Percentiles rank a stretch among this genome's conserved stretches.
phyloP scores from a whole-genome alignment of 805 yeast species.

The Candida odintsovae region DNA sequence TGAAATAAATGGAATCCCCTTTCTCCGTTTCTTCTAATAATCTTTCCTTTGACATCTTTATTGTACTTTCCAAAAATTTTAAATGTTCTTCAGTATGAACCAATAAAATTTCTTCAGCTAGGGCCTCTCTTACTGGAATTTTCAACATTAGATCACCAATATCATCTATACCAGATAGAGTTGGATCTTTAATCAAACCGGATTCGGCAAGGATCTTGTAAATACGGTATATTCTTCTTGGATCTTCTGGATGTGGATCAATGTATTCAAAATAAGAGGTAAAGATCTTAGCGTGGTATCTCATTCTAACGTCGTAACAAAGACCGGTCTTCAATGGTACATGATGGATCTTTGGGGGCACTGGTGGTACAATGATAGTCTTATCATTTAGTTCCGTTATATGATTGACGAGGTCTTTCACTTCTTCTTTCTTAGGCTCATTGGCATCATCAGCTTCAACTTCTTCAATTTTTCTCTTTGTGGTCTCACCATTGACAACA shows the following conservation, averaged over 20 bases:
- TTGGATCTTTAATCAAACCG: slow-evolving; percentile 78
- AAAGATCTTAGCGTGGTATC: slow-evolving; percentile 93
- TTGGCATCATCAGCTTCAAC: slow-evolving; percentile 14
- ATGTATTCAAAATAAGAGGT: slow-evolving; percentile 90
- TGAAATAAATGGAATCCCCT: slow-evolving; percentile 93
- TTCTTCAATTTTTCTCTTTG: slow-evolving; percentile 21
- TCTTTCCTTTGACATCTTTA: slow-evolving; percentile 69
- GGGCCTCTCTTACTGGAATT: slow-evolving; percentile 87
- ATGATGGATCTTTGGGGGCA: slow-evolving; percentile 63
- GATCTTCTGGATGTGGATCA: slow-evolving; percentile 99
- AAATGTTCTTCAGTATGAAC: slow-evolving; percentile 85
- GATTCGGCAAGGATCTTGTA: slow-evolving; percentile 92
- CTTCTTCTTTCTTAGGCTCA: slow-evolving; percentile 2
- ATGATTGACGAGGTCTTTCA: neutral
- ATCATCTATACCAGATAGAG: slow-evolving; percentile 58
- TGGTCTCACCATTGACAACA: slow-evolving; percentile 1
- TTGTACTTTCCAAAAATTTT: slow-evolving; percentile 67
- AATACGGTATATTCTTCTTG: slow-evolving; percentile 89
- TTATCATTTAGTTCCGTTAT: slow-evolving; percentile 16
- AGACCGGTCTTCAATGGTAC: slow-evolving; percentile 83
- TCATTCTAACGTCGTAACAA: slow-evolving; percentile 94
- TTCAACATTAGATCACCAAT: slow-evolving; percentile 85
- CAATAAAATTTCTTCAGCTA: slow-evolving; percentile 73
- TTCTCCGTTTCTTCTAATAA: slow-evolving; percentile 77
- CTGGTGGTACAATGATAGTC: slow-evolving; percentile 47